Percentiles rank a stretch among this genome's conserved stretches.
Evolutionary conservation across 306 rosid genomes (phyloP).

Genomic region (Dalbergia oliveri): DNA sequence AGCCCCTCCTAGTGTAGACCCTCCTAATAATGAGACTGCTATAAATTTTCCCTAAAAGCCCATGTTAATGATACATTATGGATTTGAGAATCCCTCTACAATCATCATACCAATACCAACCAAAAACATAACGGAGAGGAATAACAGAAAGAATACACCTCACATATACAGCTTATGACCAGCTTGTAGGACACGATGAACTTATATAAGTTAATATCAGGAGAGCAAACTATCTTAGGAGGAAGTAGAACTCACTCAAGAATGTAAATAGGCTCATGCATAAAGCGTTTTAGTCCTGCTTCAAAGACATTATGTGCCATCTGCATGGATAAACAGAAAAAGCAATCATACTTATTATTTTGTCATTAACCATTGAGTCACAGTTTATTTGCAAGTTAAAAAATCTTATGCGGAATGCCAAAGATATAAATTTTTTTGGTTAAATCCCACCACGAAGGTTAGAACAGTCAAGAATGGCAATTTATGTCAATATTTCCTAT

Average conservation of each 20-base stretch:
- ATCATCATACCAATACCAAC: conserved; percentile 2
- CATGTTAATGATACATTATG: too few relatives aligned
- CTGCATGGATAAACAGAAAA: conserved; percentile 63
- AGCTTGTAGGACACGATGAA: background rate
- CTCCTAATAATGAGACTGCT: too few relatives aligned
- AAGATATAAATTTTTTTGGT: background rate
- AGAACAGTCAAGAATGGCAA: conserved; percentile 24
- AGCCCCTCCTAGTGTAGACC: too few relatives aligned
- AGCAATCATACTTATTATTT: conserved; percentile 29
- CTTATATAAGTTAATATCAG: background rate
- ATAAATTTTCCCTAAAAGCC: too few relatives aligned
- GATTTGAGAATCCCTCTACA: too few relatives aligned
- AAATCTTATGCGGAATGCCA: background rate
- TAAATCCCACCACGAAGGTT: conserved; percentile 8
- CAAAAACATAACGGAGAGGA: background rate
- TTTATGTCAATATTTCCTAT: conserved; percentile 5
- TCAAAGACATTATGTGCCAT: conserved; percentile 96
- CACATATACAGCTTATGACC: background rate
- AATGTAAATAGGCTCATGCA: conserved; percentile 93
- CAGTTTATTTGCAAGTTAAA: conserved; percentile 31
- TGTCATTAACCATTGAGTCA: background rate
- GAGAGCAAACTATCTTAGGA: conserved; percentile 19
- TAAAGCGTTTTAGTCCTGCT: conserved; percentile 89
- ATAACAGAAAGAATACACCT: background rate
- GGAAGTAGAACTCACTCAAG: conserved; percentile 81